Base-by-base conservation (phyloP, 164 flowering plant genomes). In the Saururus chinensis region DNA sequence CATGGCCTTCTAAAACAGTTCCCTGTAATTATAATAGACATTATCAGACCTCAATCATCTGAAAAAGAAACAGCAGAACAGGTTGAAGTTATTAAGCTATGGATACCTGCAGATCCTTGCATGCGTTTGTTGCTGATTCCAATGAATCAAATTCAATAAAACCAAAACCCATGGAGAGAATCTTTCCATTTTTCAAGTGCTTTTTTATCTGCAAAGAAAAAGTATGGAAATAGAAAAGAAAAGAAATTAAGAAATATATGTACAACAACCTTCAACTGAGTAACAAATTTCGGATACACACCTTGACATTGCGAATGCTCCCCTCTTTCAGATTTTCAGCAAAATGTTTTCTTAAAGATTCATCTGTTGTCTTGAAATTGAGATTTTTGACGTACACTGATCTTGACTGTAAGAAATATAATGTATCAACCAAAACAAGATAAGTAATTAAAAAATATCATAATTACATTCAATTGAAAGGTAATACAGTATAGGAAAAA, bases 1-100 rank as follows among this genome's bases (percentile, higher is more conserved):
- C 95, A 79, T 95, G 96, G 51, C 95, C 90, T 72, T 95, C 97
- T 75, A 95, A 72, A 71, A 87, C 67, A 75, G 95, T 84, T 76
- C 95, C 96, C 97, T 95, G 75, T 45, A 64, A 62, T 13, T 60
- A n/a, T 65, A 51, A 62, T 22, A 58, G 16, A 24, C 61, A 49
- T 9, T 22, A 24, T n/a, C 14, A 7, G n/a, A 21, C 37, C 37
- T 35, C 24, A 8, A 55, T 40, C 40, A 10, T 9, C 0, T 30
- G 42, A 30, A 52, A 51, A 37, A 51, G 11, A 53, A 35, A 19
- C 52, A 30, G 52, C 7, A 62, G n/a, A 30, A 19, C 53, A n/a
- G 23, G 23, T 19, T 53, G 56, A 53, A 53, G 23, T 12, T 11
- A 17, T 23, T 51, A 25, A 23, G 13, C 14, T 40, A 48, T 42